These are phyloP conservation scores for Populus hybrid DNA, from an alignment of 441 rosid species.

Conservation along the genomic window DNA sequence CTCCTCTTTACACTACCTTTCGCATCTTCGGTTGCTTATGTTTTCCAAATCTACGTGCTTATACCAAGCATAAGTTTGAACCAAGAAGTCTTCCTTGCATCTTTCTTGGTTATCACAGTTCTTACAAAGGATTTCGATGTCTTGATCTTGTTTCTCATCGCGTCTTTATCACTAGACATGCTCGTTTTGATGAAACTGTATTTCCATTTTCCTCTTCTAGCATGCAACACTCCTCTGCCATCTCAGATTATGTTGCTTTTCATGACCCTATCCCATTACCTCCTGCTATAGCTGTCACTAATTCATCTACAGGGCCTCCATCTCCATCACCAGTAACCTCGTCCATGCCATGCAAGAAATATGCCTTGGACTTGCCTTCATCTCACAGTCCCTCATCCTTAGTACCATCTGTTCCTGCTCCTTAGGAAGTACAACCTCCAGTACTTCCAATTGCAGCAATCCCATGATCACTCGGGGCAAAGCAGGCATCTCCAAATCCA, in stretches of 20 bases:
- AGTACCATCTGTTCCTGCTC: rapidly evolving
- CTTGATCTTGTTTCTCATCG: neutral
- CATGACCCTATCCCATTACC: no score
- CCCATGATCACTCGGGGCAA: no score
- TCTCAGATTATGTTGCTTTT: no score
- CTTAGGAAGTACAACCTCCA: no score
- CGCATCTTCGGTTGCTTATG: neutral
- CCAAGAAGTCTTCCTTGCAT: neutral
- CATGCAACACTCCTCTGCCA: no score
- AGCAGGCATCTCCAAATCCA: no score
- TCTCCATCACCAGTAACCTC: no score
- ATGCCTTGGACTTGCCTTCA: no score
- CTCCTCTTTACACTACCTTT: neutral
- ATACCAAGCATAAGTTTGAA: neutral
- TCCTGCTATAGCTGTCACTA: no score
- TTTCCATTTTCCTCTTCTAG: neutral
- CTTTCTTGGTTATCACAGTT: neutral
- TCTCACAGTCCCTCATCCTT: rapidly evolving
- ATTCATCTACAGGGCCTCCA: rapidly evolving
- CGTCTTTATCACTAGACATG: neutral
- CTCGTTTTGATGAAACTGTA: neutral
- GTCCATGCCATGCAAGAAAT: no score
- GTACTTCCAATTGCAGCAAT: no score
- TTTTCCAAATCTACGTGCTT: rapidly evolving
- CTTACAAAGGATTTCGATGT: neutral